Conservation (phyloP, 768 basidiomycete species). For the Hydnomerulius pinastri region DNA sequence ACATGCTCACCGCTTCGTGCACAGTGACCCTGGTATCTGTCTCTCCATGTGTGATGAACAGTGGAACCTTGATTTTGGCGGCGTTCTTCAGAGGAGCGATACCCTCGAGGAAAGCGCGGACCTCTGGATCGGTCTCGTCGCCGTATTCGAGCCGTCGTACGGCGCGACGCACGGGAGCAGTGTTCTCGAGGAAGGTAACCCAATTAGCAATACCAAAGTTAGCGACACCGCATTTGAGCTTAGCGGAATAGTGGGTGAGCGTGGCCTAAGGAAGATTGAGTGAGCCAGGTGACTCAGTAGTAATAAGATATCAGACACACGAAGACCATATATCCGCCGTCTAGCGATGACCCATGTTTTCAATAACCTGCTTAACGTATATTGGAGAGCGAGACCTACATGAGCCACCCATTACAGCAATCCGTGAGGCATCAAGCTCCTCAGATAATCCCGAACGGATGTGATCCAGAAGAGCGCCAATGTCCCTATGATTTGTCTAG, state of each 20-base stretch:
- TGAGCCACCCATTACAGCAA: constrained; percentile 45
- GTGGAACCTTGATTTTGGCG: constrained; percentile 36
- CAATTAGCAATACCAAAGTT: constrained; percentile 44
- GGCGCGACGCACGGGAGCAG: constrained; percentile 37
- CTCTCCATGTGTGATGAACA: constrained; percentile 45
- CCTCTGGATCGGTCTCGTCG: constrained; percentile 39
- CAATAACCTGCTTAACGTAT: not conserved
- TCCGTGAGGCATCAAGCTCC: constrained; percentile 37
- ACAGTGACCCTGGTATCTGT: constrained; percentile 42
- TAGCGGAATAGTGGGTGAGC: constrained; percentile 42
- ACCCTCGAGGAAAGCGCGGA: constrained; percentile 39
- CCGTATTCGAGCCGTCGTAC: constrained; percentile 42
- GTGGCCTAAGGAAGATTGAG: constrained; percentile 31
- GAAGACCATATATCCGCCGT: constrained; percentile 44
- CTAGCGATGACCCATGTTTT: constrained; percentile 14
- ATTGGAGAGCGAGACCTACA: constrained; percentile 24
- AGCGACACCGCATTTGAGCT: constrained; percentile 42
- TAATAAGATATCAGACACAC: constrained; percentile 24
- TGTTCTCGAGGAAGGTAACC: constrained; percentile 44
- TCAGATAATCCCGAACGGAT: constrained; percentile 32
- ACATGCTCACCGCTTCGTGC: constrained; percentile 42
- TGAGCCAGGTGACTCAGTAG: not conserved
- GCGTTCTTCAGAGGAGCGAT: constrained; percentile 43
- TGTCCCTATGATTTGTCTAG: constrained; percentile 31
- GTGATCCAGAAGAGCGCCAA: constrained; percentile 38